These are phyloP conservation scores for Persicaria tinctoria DNA, from an alignment of 148 eudicot genomes.

Conservation along the genomic window DNA sequence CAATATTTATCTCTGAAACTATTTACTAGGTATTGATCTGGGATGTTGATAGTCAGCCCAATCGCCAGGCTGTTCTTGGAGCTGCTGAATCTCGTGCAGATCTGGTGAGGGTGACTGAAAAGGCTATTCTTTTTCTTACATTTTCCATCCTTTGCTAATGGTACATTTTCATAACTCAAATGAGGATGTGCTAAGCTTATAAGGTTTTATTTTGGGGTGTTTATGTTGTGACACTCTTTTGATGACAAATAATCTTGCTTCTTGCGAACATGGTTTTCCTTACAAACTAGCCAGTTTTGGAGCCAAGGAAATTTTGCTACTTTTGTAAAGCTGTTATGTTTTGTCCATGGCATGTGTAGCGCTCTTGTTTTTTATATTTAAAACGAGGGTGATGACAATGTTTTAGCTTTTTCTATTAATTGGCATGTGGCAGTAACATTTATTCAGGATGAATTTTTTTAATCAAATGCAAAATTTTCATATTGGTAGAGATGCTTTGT, in stretches of 20 bases:
- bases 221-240: constrained; percentile 6
- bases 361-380: neutral
- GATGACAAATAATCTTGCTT: neutral
- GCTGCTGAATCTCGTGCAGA: constrained; percentile 73
- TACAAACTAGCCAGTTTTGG: neutral
- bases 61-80: constrained; percentile 74
- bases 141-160: neutral
- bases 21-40: constrained; percentile 67
- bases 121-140: neutral
- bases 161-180: neutral
- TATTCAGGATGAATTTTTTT: neutral
- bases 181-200: neutral
- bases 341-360: neutral
- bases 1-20: neutral
- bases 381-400: neutral
- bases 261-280: neutral
- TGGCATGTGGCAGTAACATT: neutral
- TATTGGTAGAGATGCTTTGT: neutral
- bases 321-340: neutral
- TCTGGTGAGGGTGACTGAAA: constrained; percentile 44
- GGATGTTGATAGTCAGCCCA: constrained; percentile 93
- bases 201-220: neutral
- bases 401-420: neutral
- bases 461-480: neutral
- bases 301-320: neutral